Evolutionary conservation across 306 rosid species (phyloP).

Genomic region (Medicago arabica): DNA sequence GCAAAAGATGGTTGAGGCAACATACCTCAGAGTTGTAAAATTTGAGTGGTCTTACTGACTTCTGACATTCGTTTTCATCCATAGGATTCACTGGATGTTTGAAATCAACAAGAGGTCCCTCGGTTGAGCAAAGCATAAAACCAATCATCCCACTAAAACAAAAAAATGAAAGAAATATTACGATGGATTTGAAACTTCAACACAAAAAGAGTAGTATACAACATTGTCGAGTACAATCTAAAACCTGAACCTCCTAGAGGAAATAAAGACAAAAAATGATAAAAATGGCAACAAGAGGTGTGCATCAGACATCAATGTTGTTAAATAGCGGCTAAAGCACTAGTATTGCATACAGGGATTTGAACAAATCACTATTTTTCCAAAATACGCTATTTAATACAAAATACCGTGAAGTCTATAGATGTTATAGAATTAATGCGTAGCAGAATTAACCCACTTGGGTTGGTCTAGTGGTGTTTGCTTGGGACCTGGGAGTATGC

Average conservation of each 20-base stretch:
- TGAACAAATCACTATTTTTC: neutral
- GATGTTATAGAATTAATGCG: neutral
- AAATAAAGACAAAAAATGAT: neutral
- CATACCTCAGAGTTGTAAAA: conserved; percentile 94
- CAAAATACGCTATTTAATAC: too few species aligned
- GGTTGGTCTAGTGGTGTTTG: too few species aligned
- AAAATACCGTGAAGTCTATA: neutral
- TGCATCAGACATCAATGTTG: neutral
- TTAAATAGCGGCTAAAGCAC: neutral
- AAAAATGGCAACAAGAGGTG: neutral
- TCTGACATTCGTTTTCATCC: conserved; percentile 53
- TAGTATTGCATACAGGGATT: neutral
- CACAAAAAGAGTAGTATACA: conserved; percentile 5
- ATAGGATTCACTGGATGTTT: conserved; percentile 89
- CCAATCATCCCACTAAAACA: conserved; percentile 96
- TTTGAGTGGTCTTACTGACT: conserved; percentile 63
- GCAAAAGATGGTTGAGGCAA: conserved; percentile 11
- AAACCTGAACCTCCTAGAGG: neutral
- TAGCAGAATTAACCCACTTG: neutral
- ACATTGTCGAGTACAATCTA: neutral
- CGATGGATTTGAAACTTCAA: conserved; percentile 11
- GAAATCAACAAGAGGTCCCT: conserved; percentile 90
- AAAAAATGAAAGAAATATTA: conserved; percentile 36
- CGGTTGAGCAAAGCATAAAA: conserved; percentile 99
- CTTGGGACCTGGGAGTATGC: too few species aligned